phyloP scores from a whole-genome alignment of 2,329 filamentous ascomycete species.

The Zalaria sp. region DNA sequence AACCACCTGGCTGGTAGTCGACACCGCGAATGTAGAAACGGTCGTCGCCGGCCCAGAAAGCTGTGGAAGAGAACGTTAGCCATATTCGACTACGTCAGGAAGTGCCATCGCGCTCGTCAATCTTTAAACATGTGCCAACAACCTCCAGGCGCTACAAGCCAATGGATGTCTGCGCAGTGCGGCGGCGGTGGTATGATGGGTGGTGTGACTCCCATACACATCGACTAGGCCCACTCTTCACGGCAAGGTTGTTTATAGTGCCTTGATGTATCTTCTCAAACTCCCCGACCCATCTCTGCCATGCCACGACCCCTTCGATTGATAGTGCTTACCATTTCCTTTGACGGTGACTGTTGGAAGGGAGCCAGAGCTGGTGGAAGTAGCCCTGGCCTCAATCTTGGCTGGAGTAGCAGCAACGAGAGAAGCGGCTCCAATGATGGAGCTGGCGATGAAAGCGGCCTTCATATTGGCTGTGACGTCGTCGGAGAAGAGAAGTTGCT shows the following conservation, averaged over 20 bases:
- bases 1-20: slow-evolving; percentile 42
- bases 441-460: slow-evolving; percentile 21
- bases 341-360: slow-evolving; percentile 45
- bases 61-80: slow-evolving; percentile 17
- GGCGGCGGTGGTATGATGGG: too few relatives aligned
- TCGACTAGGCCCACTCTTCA: too few relatives aligned
- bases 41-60: slow-evolving; percentile 48
- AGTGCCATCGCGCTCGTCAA: too few relatives aligned
- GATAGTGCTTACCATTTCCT: slow-evolving; percentile 38
- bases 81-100: neutral
- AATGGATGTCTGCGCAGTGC: too few relatives aligned
- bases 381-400: slow-evolving; percentile 17
- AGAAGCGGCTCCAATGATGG: slow-evolving; percentile 28
- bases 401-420: slow-evolving; percentile 28
- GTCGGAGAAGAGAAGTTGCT: too few relatives aligned
- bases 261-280: too few relatives aligned
- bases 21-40: slow-evolving; percentile 49
- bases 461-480: slow-evolving; percentile 33
- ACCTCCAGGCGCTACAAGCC: too few relatives aligned
- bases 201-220: too few relatives aligned
- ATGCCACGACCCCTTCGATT: too few relatives aligned
- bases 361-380: slow-evolving; percentile 27
- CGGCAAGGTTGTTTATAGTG: too few relatives aligned
- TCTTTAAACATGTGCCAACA: too few relatives aligned
- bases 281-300: too few relatives aligned